Percentiles rank a stretch among this genome's conserved stretches.
Evolutionary conservation across 1,284 basidiomycete genomes (phyloP).

Genomic region (Rhodotorula mucilaginosa): DNA sequence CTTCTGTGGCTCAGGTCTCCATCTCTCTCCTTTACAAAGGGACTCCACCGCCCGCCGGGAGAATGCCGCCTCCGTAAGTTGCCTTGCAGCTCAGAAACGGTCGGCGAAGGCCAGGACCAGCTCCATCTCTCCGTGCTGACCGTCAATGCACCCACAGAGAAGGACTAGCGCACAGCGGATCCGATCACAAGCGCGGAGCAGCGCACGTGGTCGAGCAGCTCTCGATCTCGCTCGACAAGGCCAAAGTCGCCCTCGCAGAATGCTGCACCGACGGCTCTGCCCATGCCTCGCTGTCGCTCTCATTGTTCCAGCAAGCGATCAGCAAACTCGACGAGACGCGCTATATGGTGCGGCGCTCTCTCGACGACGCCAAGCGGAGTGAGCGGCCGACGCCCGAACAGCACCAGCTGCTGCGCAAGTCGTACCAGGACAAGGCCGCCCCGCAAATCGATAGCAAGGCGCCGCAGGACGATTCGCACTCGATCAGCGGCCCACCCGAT

Average conservation of each 20-base stretch:
- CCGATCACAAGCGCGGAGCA: no score
- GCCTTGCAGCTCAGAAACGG: no score
- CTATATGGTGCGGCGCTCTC: neutral
- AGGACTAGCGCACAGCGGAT: no score
- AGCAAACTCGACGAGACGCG: neutral
- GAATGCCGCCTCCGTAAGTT: no score
- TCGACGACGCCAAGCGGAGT: neutral
- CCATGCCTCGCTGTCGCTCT: neutral
- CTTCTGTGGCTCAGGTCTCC: no score
- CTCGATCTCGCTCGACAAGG: conserved; percentile 15
- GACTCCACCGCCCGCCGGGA: no score
- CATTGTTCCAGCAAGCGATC: conserved; percentile 1
- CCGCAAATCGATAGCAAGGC: neutral
- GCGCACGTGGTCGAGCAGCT: neutral
- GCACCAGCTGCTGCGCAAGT: neutral
- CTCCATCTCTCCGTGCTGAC: no score
- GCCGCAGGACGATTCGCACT: neutral
- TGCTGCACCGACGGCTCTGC: conserved; percentile 2
- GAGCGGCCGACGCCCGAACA: neutral
- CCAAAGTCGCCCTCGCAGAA: conserved; percentile 16
- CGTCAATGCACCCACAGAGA: no score
- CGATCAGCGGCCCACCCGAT: neutral
- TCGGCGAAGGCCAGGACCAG: no score
- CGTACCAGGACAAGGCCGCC: no score
- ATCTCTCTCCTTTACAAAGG: no score